Evolutionary conservation across 208 protist genomes (phyloP), one percentile per base, ranked within the genome.

Genomic region (Leishmania major): DNA sequence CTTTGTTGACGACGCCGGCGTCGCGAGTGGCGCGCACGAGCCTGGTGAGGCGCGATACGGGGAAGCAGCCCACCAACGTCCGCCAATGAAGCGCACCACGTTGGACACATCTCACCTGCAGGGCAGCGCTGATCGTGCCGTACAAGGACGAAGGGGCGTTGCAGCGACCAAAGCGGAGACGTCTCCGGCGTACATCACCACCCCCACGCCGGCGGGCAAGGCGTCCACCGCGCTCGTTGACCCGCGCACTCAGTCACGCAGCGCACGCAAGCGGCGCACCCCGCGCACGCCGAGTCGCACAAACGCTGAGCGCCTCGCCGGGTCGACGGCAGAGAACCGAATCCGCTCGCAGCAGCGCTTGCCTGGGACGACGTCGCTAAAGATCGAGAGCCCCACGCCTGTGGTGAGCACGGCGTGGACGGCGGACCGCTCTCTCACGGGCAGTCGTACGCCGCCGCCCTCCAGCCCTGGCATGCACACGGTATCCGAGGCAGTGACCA

Each of bases 281-380:
- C 93, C 93, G 25, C 90, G 90, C n/a, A 96, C 91, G 57, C 93
- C 93, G 53, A 95, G 90, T 81, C 35, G 89, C 22, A 96, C 93
- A 1, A 84, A 89, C 45, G 93, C 93, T 8, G 93, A 96, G 53
- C 88, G 90, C 64, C 22, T 89, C 22, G 67, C 83, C n/a, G 22
- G 28, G 28, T 72, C 77, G 10, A 11, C 13, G 59, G 62, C 43
- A 7, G 60, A 19, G 31, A 55, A 19, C 60, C 57, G 53, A 55
- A 75, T 57, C 8, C 40, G 69, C 3, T 15, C 53, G 40, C 79
- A 37, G 19, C 78, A 57, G 37, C 55, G 47, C 35, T 55, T 87
- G 67, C 80, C 82, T 15, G 79, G 83, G 55, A 82, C 78, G 5
- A 35, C 69, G 0, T 88, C 87, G 25, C 64, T 89, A 10, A 84